These are phyloP conservation scores for Triadica sebifera DNA, from an alignment of 345 rosid species.

Conservation along the genomic window DNA sequence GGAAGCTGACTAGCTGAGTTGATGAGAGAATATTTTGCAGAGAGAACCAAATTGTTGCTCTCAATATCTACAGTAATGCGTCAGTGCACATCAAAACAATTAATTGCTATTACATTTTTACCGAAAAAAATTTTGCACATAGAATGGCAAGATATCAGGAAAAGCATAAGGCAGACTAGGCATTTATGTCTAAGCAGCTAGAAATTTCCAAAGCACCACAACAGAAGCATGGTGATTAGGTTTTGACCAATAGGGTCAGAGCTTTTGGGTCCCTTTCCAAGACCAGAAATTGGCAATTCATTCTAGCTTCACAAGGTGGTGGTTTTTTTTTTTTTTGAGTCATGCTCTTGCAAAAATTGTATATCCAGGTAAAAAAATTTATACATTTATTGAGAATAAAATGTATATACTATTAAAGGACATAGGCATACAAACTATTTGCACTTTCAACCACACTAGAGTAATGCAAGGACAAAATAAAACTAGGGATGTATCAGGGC, in stretches of 20 bases:
- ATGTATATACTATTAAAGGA: too few species aligned
- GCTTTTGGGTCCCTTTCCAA: too few species aligned
- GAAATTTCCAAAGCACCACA: not conserved
- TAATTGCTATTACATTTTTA: not conserved
- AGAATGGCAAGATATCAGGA: not conserved
- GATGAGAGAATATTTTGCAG: slow-evolving; percentile 79
- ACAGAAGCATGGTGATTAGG: not conserved
- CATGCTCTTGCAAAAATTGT: too few species aligned
- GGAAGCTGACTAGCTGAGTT: slow-evolving; percentile 68
- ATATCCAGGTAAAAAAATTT: too few species aligned
- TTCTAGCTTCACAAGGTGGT: not conserved
- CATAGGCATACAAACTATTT: too few species aligned
- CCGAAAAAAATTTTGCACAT: not conserved
- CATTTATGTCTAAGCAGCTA: not conserved
- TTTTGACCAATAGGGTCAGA: not conserved
- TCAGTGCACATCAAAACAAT: not conserved
- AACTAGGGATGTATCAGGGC: too few species aligned
- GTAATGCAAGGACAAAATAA: too few species aligned
- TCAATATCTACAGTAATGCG: slow-evolving; percentile 57
- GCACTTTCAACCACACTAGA: too few species aligned
- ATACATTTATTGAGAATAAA: too few species aligned
- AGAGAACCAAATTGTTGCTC: slow-evolving; percentile 63
- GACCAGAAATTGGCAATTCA: not conserved
- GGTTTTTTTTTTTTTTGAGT: too few species aligned
- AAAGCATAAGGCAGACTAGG: not conserved